Base-by-base conservation (phyloP, 2,329 filamentous ascomycete genomes). In the Fusarium continuum region DNA sequence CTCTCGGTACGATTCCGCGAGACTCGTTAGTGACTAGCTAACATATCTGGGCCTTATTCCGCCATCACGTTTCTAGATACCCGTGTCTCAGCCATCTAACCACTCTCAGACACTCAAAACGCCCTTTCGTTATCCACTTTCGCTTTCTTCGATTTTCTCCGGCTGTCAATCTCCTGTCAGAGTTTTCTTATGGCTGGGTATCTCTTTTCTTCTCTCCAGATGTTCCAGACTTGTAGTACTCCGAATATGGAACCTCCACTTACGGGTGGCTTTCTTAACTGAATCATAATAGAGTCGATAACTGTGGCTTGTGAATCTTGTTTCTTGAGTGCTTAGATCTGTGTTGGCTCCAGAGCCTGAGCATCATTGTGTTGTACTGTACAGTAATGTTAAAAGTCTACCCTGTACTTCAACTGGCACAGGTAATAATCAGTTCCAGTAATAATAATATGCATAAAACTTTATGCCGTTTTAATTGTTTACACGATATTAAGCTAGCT, bases 171-270 rank as follows among this genome's bases (percentile, higher is more conserved):
- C 13, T 31, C n/a, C 10, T 50, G 16, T 39, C 32, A 38, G 25
- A 40, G 11, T 29, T 23, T 31, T 14, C 16, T 16, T n/a, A n/a
- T n/a, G n/a, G n/a, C n/a, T n/a, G n/a, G n/a, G n/a, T 25, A 34
- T 52, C 36, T 32, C 48, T 32, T 16, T 20, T 25, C 14, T 23
- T 16, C 11, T 29, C n/a, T 55, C 41, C 40, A 43, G 16, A 3
- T 13, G 29, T 39, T n/a, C 7, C 20, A 55, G 34, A 25, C 28
- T 25, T 32, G 23, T 16, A 11, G 25, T 39, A 36, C 49, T 41
- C 49, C 31, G 23, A 44, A 32, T 36, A 54, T 31, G 55, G 49
- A 54, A 46, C 16, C 28, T 26, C 28, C 25, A 50, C 25, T 31
- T 19, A 31, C 25, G 6, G 28, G 25, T 31, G 13, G 25, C 44